Base-by-base conservation (phyloP, 2,329 filamentous ascomycete species). In the Sporothrix mexicana region DNA sequence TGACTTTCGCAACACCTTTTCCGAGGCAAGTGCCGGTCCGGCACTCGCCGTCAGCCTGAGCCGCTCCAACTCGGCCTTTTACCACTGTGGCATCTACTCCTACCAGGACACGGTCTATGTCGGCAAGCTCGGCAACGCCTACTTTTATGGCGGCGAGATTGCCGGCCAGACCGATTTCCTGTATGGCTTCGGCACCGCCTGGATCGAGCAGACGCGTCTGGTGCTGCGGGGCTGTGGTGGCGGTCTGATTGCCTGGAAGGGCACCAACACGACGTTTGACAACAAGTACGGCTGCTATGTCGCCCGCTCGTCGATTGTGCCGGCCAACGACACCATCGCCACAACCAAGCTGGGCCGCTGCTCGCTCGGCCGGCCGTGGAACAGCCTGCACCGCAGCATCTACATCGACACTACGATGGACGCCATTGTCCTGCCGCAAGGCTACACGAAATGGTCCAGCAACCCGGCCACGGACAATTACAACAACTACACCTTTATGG, bases 71-170 rank as follows among this genome's bases (percentile, higher is more conserved):
- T 85, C 88, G 0, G 88, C 89, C 0, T 92, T 92, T 78, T 92
- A 92, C 78, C 87, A 87, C 64, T 90, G 87, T 62, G 88, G 89
- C 0, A 88, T 92, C 76, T 90, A 90, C 77, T 89, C 87, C 73
- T 92, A 90, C 77, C 90, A 92, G 80, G 90, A 92, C 74, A 92
- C 90, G 9, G 88, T 92, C 3, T 92, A 91, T 76, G 79, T 92
- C 15, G 90, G 90, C 70, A 92, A 92, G 78, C 82, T 91, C 0
- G 90, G 87, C 43, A 91, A 91, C 75, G 87, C 87, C 0, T 92
- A 91, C 80, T 89, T 92, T 79, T 85, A 89, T 78, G 83, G 86
- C 49, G 85, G 82, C 70, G 85, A 88, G 51, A 84, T 92, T 5
- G 90, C 88, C 0, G 90, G 90, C 0, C 84, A 92, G 77, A 91